Evolutionary conservation across 768 basidiomycete species (phyloP), one percentile per base, ranked within the genome.

Genomic region (Mycena haematopus): DNA sequence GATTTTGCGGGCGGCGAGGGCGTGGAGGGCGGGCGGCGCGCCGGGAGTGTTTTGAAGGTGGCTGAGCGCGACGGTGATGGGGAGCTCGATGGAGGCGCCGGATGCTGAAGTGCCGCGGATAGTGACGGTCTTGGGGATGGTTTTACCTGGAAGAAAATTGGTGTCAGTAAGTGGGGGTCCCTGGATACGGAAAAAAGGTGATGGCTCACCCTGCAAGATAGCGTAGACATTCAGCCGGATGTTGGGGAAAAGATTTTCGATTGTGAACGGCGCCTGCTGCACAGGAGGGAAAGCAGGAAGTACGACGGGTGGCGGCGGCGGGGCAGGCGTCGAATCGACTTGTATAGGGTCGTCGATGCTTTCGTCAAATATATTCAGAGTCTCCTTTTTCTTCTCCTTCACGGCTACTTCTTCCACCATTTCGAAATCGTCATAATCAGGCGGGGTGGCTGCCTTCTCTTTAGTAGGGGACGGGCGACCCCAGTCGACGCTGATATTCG

Each of bases 401-500:
- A 60, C 35, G n/a, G 25, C 17, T 8, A n/a, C 4, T 2, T 56
- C n/a, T 17, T 63, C 62, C 46, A 67, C 51, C n/a, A 67, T 42
- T 42, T 64, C 62, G 25, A 58, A 67, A 4, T 60, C 66, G 13
- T 67, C 66, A 7, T 60, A 51, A 31, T 42, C 29, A 0, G 53
- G 40, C 44, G 52, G 27, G 33, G n/a, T 31, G n/a, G 19, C 9
- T 1, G 6, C 29, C 7, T 52, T 36, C 21, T 25, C 45, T 10
- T 38, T 53, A 21, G 50, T 19, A 19, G 38, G 9, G 29, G 40
- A 19, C 40, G 44, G 36, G 21, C 46, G 51, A 0, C 68, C 68
- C 80, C 81, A 82, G 55, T 81, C 77, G 36, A 84, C 63, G 9
- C 68, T 55, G n/a, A 81, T 70, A n/a, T 74, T 66, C 46, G 74